phyloP scores from a whole-genome alignment of 1,284 basidiomycete species.

The Puccinia horiana region DNA sequence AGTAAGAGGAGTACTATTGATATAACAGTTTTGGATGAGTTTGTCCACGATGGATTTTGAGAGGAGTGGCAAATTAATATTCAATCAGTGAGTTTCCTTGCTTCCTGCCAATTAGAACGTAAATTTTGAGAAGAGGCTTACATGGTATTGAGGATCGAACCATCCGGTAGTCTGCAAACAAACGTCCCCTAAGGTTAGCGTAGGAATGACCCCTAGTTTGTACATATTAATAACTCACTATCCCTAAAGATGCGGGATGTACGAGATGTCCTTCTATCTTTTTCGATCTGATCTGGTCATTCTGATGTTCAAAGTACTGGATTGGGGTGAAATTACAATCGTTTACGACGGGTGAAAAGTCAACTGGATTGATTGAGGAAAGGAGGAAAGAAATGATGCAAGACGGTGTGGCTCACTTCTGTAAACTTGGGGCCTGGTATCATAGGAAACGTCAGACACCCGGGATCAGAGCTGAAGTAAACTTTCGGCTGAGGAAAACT shows the following conservation, averaged over 20 bases:
- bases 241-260: conserved; percentile 34
- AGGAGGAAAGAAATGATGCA: neutral
- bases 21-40: neutral
- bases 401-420: conserved; percentile 23
- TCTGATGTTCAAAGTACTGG: conserved; percentile 43
- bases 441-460: neutral
- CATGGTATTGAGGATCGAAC: conserved; percentile 45
- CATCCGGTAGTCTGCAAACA: conserved; percentile 43
- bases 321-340: neutral
- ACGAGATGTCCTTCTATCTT: conserved; percentile 27
- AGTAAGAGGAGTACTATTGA: conserved; percentile 31
- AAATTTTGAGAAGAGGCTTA: neutral
- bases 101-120: neutral
- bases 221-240: conserved; percentile 18
- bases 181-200: neutral
- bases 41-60: neutral
- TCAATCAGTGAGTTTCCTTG: neutral
- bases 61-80: neutral
- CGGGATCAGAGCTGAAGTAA: neutral
- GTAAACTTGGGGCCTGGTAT: conserved; percentile 36
- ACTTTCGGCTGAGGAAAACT: neutral
- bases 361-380: too few species aligned
- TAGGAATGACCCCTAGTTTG: neutral
- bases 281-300: conserved; percentile 27
- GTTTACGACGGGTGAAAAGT: neutral